Percentiles rank a stretch among this genome's conserved stretches.
Conservation (phyloP, 2,329 filamentous ascomycete species). For the Calcarisporium arbuscula region DNA sequence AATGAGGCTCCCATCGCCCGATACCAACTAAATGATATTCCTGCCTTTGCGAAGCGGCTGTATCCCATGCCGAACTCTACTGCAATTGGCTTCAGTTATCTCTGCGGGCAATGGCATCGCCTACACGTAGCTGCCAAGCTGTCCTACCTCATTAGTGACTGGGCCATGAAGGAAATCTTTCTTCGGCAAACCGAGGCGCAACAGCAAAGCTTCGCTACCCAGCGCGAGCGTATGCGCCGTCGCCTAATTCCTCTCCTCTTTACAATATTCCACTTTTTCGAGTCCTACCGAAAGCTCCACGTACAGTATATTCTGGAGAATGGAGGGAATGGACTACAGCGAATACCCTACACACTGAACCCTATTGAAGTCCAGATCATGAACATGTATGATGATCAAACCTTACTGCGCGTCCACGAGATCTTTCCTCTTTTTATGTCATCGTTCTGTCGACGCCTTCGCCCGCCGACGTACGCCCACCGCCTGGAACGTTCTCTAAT, state of each 20-base stretch:
- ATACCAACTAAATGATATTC: slow-evolving; percentile 55
- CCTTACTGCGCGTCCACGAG: slow-evolving; percentile 56
- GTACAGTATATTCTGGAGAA: slow-evolving; percentile 49
- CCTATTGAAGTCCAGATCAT: slow-evolving; percentile 58
- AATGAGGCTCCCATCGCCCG: slow-evolving; percentile 57
- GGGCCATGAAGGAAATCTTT: slow-evolving; percentile 61
- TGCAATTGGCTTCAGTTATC: slow-evolving; percentile 50
- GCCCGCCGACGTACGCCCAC: slow-evolving; percentile 59
- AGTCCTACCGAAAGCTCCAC: slow-evolving; percentile 55
- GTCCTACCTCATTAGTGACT: slow-evolving; percentile 54
- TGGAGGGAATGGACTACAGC: slow-evolving; percentile 42
- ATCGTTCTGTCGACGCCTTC: slow-evolving; percentile 55
- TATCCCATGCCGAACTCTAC: slow-evolving; percentile 45
- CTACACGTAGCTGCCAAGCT: slow-evolving; percentile 59
- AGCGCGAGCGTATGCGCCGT: slow-evolving; percentile 58
- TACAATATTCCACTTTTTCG: slow-evolving; percentile 62
- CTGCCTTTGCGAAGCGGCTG: slow-evolving; percentile 52
- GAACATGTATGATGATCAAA: slow-evolving; percentile 59
- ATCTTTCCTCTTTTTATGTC: slow-evolving; percentile 59
- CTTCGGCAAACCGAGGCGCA: slow-evolving; percentile 49
- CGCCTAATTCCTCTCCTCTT: slow-evolving; percentile 58
- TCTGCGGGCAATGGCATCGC: slow-evolving; percentile 60
- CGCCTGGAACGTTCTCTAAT: slow-evolving; percentile 55
- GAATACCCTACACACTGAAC: slow-evolving; percentile 52
- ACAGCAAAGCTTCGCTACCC: slow-evolving; percentile 52